Base-by-base conservation (phyloP, 176 grass and related monocot genomes). In the Zea luxurians region DNA sequence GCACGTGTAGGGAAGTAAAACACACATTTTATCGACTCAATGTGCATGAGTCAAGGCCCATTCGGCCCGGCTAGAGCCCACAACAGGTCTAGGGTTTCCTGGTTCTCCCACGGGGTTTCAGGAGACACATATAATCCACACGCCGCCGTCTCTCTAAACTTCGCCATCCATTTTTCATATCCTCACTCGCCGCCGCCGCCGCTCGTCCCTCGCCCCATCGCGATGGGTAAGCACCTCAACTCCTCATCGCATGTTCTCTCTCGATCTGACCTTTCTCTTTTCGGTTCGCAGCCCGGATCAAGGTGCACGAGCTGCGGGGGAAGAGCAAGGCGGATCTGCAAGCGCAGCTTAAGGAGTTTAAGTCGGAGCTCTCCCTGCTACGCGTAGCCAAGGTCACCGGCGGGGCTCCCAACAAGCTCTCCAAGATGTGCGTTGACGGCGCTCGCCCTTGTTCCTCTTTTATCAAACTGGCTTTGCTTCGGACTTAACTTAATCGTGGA, bases 311-410 rank as follows among this genome's bases (percentile, higher is more conserved):
- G 90, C 84, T 96, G 9, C 75, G 93, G 8, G 85, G 68, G 45
- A 96, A 96, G 93, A 88, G 40, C 78, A 96, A 88, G 84, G 16
- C 80, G 43, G 93, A 96, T 0, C 90, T 96, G 9, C 82, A 90
- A 40, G 65, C 47, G 9, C 85, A 92, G 82, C 90, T 96, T 37
- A 96, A 90, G 85, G 87, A 96, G 13, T 83, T 96, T 42, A 96
- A 96, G 85, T 64, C 87, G 40, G 93, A 96, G 85, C 90, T 96
- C 12, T 96, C 93, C 82, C 93, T 96, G 13, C 93, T 96, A 55
- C 90, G 93, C 72, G 93, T 96, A 42, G 93, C 93, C 68, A 96
- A 96, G 80, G 93, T 96, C 85, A 96, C 93, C 80, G 93, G 93
- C 20, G 93, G 93, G 1, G 93, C 93, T 15, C 93, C 93, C 60